These are phyloP conservation scores for Lachnellula willkommii DNA, from an alignment of 2,329 filamentous ascomycete species.

Conservation along the genomic window DNA sequence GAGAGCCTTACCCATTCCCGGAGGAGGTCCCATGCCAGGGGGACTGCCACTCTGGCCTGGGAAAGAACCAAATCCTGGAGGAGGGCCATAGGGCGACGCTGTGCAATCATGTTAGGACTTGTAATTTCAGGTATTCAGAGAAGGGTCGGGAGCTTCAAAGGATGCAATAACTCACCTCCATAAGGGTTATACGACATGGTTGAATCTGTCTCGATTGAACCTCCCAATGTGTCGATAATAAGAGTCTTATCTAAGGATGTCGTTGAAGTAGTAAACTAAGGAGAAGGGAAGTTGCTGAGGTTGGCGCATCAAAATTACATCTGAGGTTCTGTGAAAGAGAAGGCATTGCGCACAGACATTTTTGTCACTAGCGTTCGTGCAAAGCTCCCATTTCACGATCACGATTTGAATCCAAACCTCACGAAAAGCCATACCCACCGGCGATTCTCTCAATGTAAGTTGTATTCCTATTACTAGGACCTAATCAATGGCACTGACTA, in stretches of 20 bases:
- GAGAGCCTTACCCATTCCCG: slow-evolving; percentile 67
- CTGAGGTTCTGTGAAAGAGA: background rate
- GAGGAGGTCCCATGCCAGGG: slow-evolving; percentile 70
- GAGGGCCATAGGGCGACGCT: slow-evolving; percentile 57
- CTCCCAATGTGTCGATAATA: background rate
- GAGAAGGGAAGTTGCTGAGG: background rate
- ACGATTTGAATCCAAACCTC: slow-evolving; percentile 17
- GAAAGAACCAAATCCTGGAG: slow-evolving; percentile 68
- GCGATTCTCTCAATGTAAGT: slow-evolving; percentile 17
- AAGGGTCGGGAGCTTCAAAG: background rate
- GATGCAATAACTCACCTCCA: slow-evolving; percentile 25
- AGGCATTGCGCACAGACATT: background rate
- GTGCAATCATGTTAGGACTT: slow-evolving; percentile 10
- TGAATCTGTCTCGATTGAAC: background rate
- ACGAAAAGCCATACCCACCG: slow-evolving; percentile 4
- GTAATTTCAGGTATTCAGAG: background rate
- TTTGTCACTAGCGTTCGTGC: background rate
- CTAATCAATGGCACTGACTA: slow-evolving; percentile 7
- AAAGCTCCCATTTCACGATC: too few species aligned
- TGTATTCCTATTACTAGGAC: slow-evolving; percentile 7
- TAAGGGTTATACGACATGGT: slow-evolving; percentile 34
- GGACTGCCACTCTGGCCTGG: slow-evolving; percentile 51
- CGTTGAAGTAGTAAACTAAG: background rate
- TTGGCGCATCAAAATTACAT: slow-evolving; percentile 8
- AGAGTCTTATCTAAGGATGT: background rate